phyloP scores from a whole-genome alignment of 805 yeast species.

The Candida arabinofermentans region DNA sequence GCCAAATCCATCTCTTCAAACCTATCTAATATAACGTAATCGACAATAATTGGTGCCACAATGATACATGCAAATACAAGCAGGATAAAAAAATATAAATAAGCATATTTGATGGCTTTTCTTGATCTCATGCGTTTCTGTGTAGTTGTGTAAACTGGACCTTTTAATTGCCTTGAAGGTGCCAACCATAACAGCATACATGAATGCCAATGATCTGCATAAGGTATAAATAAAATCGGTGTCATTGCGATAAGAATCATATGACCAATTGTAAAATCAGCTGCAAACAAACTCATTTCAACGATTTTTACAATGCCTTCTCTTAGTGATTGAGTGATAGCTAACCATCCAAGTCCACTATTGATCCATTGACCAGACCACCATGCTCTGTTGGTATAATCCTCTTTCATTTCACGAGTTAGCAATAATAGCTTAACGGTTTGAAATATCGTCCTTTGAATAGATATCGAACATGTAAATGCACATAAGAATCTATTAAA shows the following conservation, averaged over 20 bases:
- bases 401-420: constrained; percentile 40
- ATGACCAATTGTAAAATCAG: constrained; percentile 47
- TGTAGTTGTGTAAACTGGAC: constrained; percentile 37
- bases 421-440: constrained; percentile 30
- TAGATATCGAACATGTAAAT: constrained; percentile 33
- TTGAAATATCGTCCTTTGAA: constrained; percentile 36
- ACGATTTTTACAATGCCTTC: constrained; percentile 42
- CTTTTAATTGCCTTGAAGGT: constrained; percentile 34
- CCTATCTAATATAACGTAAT: constrained; percentile 12
- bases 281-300: constrained; percentile 43
- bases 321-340: constrained; percentile 41
- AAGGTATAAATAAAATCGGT: constrained; percentile 43
- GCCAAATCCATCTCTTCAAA: constrained; percentile 15
- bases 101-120: constrained; percentile 41
- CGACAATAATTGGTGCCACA: constrained; percentile 44
- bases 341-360: constrained; percentile 35
- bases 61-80: constrained; percentile 38
- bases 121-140: constrained; percentile 37
- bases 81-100: constrained; percentile 42
- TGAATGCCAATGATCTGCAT: constrained; percentile 45
- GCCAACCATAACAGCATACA: constrained; percentile 47
- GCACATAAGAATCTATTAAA: constrained; percentile 37
- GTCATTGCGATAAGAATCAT: constrained; percentile 35
- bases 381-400: constrained; percentile 43
- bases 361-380: constrained; percentile 51